These are phyloP conservation scores for Tolypocladium album DNA, from an alignment of 2,329 filamentous ascomycete genomes.

Conservation along the genomic window DNA sequence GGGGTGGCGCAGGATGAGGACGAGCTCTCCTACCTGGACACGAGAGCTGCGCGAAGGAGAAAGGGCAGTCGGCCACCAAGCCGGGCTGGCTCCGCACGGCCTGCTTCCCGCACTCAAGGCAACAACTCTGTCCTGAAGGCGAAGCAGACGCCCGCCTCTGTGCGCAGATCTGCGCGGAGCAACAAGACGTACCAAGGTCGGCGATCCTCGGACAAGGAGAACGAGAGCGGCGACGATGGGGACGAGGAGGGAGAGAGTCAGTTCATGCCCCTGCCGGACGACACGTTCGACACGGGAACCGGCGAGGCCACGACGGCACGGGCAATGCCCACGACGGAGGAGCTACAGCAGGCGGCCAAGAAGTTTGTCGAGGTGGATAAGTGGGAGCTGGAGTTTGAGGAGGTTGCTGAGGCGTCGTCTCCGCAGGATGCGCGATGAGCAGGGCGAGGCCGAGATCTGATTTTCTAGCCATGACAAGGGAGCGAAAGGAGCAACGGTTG, in stretches of 20 bases:
- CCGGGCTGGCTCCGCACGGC: constrained; percentile 14
- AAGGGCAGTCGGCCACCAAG: constrained; percentile 19
- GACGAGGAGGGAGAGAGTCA: constrained; percentile 26
- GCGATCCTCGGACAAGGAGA: constrained; percentile 46
- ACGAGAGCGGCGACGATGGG: constrained; percentile 27
- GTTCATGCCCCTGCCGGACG: constrained; percentile 33
- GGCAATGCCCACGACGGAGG: constrained; percentile 30
- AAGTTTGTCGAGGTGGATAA: constrained; percentile 61
- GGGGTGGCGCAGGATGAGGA: constrained; percentile 43
- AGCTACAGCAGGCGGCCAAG: constrained; percentile 46
- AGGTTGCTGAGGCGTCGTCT: constrained; percentile 45
- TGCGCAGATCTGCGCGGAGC: constrained; percentile 13
- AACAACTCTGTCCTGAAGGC: constrained; percentile 12
- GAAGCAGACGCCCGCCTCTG: constrained; percentile 10
- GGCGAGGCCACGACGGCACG: constrained; percentile 21
- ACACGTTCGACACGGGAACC: constrained; percentile 26
- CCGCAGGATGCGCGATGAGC: constrained; percentile 37
- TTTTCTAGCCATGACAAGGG: not conserved
- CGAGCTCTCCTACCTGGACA: constrained; percentile 38
- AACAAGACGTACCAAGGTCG: constrained; percentile 39
- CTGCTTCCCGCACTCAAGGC: constrained; percentile 12
- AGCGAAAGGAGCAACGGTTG: not conserved
- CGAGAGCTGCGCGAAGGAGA: constrained; percentile 21
- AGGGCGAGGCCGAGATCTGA: not conserved
- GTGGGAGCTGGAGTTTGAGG: constrained; percentile 59